These are phyloP conservation scores for Backusella parvicylindrica DNA, from an alignment of 192 early-diverging fungal genomes.

Conservation along the genomic window DNA sequence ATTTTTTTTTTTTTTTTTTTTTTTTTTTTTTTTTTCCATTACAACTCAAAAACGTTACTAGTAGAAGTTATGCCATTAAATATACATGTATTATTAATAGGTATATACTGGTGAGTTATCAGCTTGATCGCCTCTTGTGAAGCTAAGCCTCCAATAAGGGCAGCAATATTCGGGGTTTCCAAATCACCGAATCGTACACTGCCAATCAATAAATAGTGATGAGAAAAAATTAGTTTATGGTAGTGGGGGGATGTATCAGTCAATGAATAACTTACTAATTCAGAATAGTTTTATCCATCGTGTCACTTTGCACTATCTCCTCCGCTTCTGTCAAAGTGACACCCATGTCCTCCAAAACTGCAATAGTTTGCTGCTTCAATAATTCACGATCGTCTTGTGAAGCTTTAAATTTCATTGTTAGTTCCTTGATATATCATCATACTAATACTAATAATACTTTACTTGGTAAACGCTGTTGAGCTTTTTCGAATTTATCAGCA, in stretches of 20 bases:
- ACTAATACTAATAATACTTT: background rate
- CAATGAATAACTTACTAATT: constrained; percentile 15
- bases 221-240: background rate
- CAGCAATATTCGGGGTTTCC: constrained; percentile 82
- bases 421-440: background rate
- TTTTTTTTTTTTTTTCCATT: background rate
- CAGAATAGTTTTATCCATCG: constrained; percentile 4
- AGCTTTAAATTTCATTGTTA: background rate
- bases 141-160: constrained; percentile 84
- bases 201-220: background rate
- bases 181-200: constrained; percentile 64
- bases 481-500: constrained; percentile 57
- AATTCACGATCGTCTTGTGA: constrained; percentile 4
- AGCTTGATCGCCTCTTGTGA: constrained; percentile 96
- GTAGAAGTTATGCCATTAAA: constrained; percentile 77
- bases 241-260: background rate
- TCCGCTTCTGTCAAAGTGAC: background rate
- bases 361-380: background rate
- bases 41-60: constrained; percentile 27
- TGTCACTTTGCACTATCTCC: background rate
- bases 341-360: constrained; percentile 1
- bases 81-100: constrained; percentile 81
- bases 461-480: constrained; percentile 37
- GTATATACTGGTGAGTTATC: constrained; percentile 93
- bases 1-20: background rate